These are phyloP conservation scores for Arthrobotrys sinensis DNA, from an alignment of 2,329 filamentous ascomycete species.

Conservation along the genomic window DNA sequence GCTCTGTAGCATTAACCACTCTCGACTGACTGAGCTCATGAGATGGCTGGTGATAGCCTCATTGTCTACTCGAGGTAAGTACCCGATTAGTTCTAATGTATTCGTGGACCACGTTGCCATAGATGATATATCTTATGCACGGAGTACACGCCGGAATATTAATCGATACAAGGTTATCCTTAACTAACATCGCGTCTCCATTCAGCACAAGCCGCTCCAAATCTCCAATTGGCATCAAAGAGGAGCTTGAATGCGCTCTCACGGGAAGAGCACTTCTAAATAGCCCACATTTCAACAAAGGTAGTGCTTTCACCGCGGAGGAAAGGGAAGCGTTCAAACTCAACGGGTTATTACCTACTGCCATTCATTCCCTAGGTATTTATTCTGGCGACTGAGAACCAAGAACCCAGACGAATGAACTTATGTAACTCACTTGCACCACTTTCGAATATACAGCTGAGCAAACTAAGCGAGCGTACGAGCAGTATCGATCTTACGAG, in stretches of 20 bases:
- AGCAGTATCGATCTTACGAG: conserved; percentile 78
- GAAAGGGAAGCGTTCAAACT: conserved; percentile 81
- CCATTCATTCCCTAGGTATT: conserved; percentile 76
- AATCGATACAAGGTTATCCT: too few relatives aligned
- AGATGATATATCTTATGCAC: too few relatives aligned
- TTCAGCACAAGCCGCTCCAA: conserved; percentile 24
- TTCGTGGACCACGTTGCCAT: too few relatives aligned
- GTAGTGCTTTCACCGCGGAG: conserved; percentile 80
- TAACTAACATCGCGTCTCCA: neutral
- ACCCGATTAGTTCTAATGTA: too few relatives aligned
- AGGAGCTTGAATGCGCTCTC: conserved; percentile 55
- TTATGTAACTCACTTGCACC: neutral
- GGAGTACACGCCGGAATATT: neutral
- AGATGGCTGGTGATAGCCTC: neutral
- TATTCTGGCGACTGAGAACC: neutral
- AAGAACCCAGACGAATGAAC: neutral
- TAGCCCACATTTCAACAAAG: conserved; percentile 83
- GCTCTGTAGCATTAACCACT: neutral
- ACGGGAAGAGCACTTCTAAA: conserved; percentile 74
- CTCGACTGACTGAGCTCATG: neutral
- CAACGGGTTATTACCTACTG: conserved; percentile 79
- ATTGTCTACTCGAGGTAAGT: neutral
- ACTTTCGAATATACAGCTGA: conserved; percentile 71
- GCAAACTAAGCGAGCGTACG: conserved; percentile 82
- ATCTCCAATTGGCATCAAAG: conserved; percentile 36